Evolutionary conservation across 2,329 filamentous ascomycete species (phyloP).

Genomic region (Aaosphaeria pasadenensis): DNA sequence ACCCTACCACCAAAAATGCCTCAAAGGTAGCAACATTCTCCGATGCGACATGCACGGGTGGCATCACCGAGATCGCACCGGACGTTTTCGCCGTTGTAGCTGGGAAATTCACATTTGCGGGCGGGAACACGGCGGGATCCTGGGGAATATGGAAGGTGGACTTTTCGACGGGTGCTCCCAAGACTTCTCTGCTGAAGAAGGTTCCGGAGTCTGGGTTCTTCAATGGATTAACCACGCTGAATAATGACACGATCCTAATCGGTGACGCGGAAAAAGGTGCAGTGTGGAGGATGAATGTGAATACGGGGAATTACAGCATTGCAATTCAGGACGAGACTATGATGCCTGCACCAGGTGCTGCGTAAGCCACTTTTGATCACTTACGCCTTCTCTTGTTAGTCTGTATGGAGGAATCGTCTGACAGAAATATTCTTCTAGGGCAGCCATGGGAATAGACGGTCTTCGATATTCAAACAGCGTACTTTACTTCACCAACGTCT

Average conservation of each 20-base stretch:
- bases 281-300: conserved; percentile 12
- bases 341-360: conserved; percentile 1
- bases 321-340: conserved; percentile 15
- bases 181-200: conserved; percentile 11
- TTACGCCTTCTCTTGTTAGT: not conserved
- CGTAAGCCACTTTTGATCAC: conserved; percentile 1
- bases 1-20: conserved; percentile 12
- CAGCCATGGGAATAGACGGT: conserved; percentile 17
- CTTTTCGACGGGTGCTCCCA: conserved; percentile 9
- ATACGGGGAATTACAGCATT: conserved; percentile 13
- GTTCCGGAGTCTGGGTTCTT: conserved; percentile 13
- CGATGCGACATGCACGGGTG: conserved; percentile 12
- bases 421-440: not conserved
- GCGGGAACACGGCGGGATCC: conserved; percentile 11
- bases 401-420: not conserved
- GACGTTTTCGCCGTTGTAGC: conserved; percentile 19
- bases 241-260: conserved; percentile 14
- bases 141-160: conserved; percentile 19
- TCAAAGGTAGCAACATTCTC: conserved; percentile 11
- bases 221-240: conserved; percentile 14
- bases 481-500: conserved; percentile 19
- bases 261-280: conserved; percentile 16
- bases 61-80: conserved; percentile 14
- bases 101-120: conserved; percentile 8
- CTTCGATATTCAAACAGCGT: conserved; percentile 13